Evolutionary conservation across 768 basidiomycete species (phyloP).

Genomic region (Rhodotorula toruloides): DNA sequence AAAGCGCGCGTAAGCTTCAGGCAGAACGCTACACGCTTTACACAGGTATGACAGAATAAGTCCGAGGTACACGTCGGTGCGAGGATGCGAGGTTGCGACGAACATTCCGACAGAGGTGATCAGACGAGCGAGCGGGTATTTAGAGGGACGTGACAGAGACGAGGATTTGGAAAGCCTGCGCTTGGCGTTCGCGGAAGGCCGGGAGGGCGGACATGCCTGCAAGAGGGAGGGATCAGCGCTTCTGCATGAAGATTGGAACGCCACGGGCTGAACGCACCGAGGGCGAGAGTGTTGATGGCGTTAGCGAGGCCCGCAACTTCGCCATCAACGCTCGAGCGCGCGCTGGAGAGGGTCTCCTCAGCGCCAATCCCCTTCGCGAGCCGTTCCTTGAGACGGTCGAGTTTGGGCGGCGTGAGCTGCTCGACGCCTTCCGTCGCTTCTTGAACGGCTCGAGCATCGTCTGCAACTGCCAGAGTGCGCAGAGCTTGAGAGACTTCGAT

Average conservation of each 20-base stretch:
- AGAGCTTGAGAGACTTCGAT: conserved; percentile 56
- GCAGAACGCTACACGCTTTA: too few relatives aligned
- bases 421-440: conserved; percentile 46
- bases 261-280: conserved; percentile 45
- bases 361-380: conserved; percentile 59
- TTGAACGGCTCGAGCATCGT: conserved; percentile 55
- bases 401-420: conserved; percentile 50
- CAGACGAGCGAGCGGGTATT: neutral
- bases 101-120: too few relatives aligned
- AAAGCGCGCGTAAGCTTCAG: too few relatives aligned
- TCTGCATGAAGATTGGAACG: too few relatives aligned
- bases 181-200: conserved; percentile 55
- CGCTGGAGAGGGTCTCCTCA: conserved; percentile 42
- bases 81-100: too few relatives aligned
- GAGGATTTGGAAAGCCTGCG: conserved; percentile 43
- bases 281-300: conserved; percentile 65
- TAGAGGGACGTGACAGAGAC: conserved; percentile 5
- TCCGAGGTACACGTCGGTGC: too few relatives aligned
- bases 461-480: conserved; percentile 54
- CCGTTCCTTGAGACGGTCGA: conserved; percentile 60
- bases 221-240: neutral
- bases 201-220: conserved; percentile 60
- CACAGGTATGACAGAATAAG: too few relatives aligned
- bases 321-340: conserved; percentile 48
- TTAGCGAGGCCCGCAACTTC: conserved; percentile 69